Evolutionary conservation across 352 stramenopile genomes (phyloP), one percentile per base, ranked within the genome.

Genomic region (Globisporangium okanoganense): DNA sequence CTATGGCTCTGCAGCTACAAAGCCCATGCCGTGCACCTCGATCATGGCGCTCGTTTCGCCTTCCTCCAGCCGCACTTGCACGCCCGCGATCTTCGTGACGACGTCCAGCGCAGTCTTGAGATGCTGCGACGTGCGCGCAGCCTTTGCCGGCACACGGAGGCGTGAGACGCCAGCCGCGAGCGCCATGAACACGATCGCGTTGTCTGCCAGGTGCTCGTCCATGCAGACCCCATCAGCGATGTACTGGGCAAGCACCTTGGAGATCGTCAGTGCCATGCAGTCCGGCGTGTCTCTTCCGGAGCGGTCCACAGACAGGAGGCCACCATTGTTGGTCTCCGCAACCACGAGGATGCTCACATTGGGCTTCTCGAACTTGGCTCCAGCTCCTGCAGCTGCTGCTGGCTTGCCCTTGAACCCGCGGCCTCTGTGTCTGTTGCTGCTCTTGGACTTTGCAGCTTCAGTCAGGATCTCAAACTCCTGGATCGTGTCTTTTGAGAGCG

Each of bases 201-300:
- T 90, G 66, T 92, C 82, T 0, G 82, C 80, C 1, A 92, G 52
- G 58, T 92, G 80, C 57, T 90, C 82, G 48, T 90, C 82, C 36
- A 92, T 69, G 41, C 80, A 92, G 3, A 80, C 66, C 16, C 81
- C 78, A 16, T 73, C 73, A 1, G 70, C 55, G 13, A 87, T 5
- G 24, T 79, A 67, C 20, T 69, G 56, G 2, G 16, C 36, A 0
- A 90, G 56, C 9, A 38, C 43, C 8, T 64, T 49, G 1, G 52
- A 49, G 10, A 79, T 40, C 50, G 66, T 73, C 20, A 55, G 70
- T 20, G 65, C 66, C 2, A 83, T 70, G 22, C 77, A 66, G 9
- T 66, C 66, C 0, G 79, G 75, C 3, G 79, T 72, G 33, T 75
- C 69, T 25, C 72, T 71, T 4, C 75, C 65, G 0, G 77, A 86